Conservation (phyloP, 2,329 filamentous ascomycete genomes). For the Drechslera avenae region DNA sequence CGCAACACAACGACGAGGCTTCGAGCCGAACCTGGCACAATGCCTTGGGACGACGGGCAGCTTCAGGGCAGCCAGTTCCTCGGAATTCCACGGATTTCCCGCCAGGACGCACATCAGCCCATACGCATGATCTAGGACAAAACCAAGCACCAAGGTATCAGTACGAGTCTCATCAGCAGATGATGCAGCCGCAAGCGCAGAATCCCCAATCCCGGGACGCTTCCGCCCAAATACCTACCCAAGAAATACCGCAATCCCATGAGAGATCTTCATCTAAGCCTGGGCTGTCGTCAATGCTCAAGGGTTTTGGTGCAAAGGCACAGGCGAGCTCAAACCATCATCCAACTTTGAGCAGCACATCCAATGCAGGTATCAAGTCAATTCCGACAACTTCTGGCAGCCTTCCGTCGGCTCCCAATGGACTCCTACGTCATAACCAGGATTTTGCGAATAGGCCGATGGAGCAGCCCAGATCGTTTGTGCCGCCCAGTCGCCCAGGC, state of each 20-base stretch:
- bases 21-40: slow-evolving; percentile 15
- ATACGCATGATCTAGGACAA: slow-evolving; percentile 22
- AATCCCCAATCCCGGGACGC: slow-evolving; percentile 50
- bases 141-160: slow-evolving; percentile 30
- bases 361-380: slow-evolving; percentile 3
- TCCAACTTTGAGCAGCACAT: slow-evolving; percentile 6
- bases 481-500: slow-evolving; percentile 28
- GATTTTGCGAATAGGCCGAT: slow-evolving; percentile 22
- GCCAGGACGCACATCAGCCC: slow-evolving; percentile 15
- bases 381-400: slow-evolving; percentile 19
- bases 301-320: slow-evolving; percentile 39
- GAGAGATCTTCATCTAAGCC: slow-evolving; percentile 34
- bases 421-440: slow-evolving; percentile 28
- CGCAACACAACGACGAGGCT: slow-evolving; percentile 9
- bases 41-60: slow-evolving; percentile 14
- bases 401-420: slow-evolving; percentile 33
- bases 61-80: slow-evolving; percentile 10
- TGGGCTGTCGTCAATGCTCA: slow-evolving; percentile 54
- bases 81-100: slow-evolving; percentile 16
- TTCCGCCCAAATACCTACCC: slow-evolving; percentile 33
- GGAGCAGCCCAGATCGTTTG: slow-evolving; percentile 19
- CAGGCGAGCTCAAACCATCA: slow-evolving; percentile 19
- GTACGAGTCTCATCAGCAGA: slow-evolving; percentile 39
- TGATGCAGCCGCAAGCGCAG: slow-evolving; percentile 41
- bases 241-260: slow-evolving; percentile 30